A percentile compares a stretch with the other conserved stretches of the same genome.
Conservation (phyloP, 768 basidiomycete genomes). For the Calocybe gangraenosa region DNA sequence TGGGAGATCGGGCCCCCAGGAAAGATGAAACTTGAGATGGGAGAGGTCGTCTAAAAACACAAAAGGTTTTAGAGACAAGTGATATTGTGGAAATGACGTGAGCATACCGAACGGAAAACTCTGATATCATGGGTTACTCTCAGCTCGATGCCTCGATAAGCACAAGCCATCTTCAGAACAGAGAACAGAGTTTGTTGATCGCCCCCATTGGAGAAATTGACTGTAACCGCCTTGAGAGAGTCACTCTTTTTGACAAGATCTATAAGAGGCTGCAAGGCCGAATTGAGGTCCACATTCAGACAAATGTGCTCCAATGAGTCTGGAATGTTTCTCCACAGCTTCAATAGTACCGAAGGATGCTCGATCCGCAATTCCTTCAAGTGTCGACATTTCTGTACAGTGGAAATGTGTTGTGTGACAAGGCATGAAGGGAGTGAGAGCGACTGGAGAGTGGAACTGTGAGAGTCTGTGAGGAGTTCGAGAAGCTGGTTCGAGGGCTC, state of each 20-base stretch:
- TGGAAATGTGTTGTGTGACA: slow-evolving; percentile 40
- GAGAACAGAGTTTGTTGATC: slow-evolving; percentile 45
- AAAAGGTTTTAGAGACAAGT: background rate
- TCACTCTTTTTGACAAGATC: slow-evolving; percentile 45
- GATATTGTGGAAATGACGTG: slow-evolving; percentile 8
- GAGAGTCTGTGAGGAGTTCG: slow-evolving; percentile 47
- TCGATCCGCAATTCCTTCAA: slow-evolving; percentile 58
- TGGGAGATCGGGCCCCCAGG: slow-evolving; percentile 18
- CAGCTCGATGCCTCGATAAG: slow-evolving; percentile 54
- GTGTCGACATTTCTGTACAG: slow-evolving; percentile 42
- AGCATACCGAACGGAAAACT: slow-evolving; percentile 51
- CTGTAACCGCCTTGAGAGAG: slow-evolving; percentile 43
- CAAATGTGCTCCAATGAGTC: slow-evolving; percentile 49
- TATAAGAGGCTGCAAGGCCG: slow-evolving; percentile 49
- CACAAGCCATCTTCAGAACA: slow-evolving; percentile 61
- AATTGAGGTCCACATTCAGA: slow-evolving; percentile 57
- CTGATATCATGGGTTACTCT: slow-evolving; percentile 46
- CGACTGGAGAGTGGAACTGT: slow-evolving; percentile 46
- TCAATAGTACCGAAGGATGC: slow-evolving; percentile 40
- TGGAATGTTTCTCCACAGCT: slow-evolving; percentile 47
- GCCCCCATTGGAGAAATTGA: slow-evolving; percentile 53
- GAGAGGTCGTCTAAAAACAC: slow-evolving; percentile 17
- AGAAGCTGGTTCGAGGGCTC: slow-evolving; percentile 54
- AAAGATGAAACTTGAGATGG: slow-evolving; percentile 10
- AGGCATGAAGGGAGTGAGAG: slow-evolving; percentile 55